Evolutionary conservation across 768 basidiomycete genomes (phyloP).

Genomic region (Amanita rubescens): DNA sequence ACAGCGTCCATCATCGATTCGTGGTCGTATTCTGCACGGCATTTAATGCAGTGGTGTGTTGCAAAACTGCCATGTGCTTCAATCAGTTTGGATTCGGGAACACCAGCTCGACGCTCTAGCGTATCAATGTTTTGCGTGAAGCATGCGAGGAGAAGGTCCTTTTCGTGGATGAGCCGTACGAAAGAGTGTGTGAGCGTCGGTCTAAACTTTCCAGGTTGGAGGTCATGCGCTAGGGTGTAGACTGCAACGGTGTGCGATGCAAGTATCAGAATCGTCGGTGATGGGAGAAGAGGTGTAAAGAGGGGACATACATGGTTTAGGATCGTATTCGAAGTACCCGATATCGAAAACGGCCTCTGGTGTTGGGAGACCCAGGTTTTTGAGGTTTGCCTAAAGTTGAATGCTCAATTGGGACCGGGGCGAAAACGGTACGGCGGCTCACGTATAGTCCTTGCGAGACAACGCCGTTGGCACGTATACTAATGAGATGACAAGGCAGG

Average conservation of each 20-base stretch:
- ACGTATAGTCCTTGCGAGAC: constrained; percentile 45
- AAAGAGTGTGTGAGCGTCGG: constrained; percentile 91
- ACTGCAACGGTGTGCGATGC: constrained; percentile 33
- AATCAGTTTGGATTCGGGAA: constrained; percentile 66
- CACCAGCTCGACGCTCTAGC: constrained; percentile 77
- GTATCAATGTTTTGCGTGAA: constrained; percentile 95
- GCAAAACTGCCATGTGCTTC: constrained; percentile 98
- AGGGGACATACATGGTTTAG: constrained; percentile 59
- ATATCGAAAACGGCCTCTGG: constrained; percentile 97
- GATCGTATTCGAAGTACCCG: constrained; percentile 72
- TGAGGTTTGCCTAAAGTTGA: constrained; percentile 60
- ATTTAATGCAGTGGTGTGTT: constrained; percentile 73
- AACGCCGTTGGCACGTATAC: background rate
- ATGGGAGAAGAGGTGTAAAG: background rate
- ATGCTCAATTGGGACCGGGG: background rate
- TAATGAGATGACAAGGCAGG: background rate
- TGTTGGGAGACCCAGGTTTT: constrained; percentile 72
- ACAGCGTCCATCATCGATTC: constrained; percentile 64
- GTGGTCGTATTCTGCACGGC: constrained; percentile 49
- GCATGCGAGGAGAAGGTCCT: constrained; percentile 63
- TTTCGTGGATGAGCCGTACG: constrained; percentile 69
- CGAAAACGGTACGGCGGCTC: constrained; percentile 12
- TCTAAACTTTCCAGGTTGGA: constrained; percentile 85
- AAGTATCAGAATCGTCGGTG: background rate
- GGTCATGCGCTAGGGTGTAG: constrained; percentile 87